Percentiles rank a stretch among this genome's conserved stretches.
Evolutionary conservation across 2,329 filamentous ascomycete species (phyloP).

Genomic region (Pestalotiopsis sp.): DNA sequence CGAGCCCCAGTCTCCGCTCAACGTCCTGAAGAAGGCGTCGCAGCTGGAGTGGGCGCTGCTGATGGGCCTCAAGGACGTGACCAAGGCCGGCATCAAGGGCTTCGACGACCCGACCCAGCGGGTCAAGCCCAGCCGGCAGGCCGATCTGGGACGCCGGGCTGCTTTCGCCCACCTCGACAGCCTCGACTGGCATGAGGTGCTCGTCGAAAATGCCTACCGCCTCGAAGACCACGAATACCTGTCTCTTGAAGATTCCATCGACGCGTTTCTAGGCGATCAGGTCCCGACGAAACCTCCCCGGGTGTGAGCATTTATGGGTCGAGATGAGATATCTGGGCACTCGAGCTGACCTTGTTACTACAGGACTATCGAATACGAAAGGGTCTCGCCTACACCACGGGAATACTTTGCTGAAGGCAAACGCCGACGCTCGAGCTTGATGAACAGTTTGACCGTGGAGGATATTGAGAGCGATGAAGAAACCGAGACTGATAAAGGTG

Average conservation of each 20-base stretch:
- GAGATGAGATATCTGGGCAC: not conserved
- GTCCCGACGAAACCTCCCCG: not conserved
- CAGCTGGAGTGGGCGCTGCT: slow-evolving; percentile 1
- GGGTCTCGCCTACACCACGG: not conserved
- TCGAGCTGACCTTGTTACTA: not conserved
- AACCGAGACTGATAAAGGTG: too few relatives aligned
- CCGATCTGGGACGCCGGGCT: not conserved
- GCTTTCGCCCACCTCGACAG: not conserved
- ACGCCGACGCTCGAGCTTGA: slow-evolving; percentile 1
- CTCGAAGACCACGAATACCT: not conserved
- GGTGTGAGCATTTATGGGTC: not conserved
- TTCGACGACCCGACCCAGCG: not conserved
- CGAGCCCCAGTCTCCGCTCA: not conserved
- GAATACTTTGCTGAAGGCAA: not conserved
- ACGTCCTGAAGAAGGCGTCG: not conserved
- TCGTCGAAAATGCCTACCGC: not conserved
- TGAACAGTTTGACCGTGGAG: not conserved
- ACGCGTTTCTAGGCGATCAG: not conserved
- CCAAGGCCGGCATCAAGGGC: not conserved
- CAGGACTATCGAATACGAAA: not conserved
- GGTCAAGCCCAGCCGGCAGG: not conserved
- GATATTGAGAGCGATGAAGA: not conserved
- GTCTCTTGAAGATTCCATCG: not conserved
- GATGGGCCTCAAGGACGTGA: not conserved
- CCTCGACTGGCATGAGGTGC: not conserved